Base-by-base conservation (phyloP, 768 basidiomycete genomes). In the Calocybe cyanea region DNA sequence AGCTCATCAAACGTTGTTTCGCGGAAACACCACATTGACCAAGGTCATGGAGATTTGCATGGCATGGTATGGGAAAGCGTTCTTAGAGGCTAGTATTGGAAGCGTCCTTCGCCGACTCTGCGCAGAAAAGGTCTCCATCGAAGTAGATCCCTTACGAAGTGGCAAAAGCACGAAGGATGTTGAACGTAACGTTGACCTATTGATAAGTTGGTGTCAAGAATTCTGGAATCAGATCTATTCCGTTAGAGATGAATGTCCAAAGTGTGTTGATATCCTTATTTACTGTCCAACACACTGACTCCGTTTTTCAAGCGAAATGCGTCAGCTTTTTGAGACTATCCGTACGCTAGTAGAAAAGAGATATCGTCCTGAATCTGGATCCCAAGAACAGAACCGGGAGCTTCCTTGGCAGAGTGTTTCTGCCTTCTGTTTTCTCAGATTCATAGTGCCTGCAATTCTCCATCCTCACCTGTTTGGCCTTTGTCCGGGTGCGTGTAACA, bases 401-500 rank as follows among this genome's bases (percentile, higher is more conserved):
- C 65, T 90, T 24, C 86, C 80, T 25, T 82, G 79, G 76, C 90
- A 92, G 60, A 83, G 85, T 55, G 87, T 94, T 34, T 89, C 87
- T 28, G 91, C 92, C 1, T 93, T 94, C 60, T 81, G 87, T 60
- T 94, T 93, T 65, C 74, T 94, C 34, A 79, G 92, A 33, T 92
- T 93, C 63, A 85, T 94, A 49, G 87, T 90, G 19, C 92, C 92
- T 25, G 92, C 87, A 18, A 87, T 94, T 46, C 73, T 93, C n/a
- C 80, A 89, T 60, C 92, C 92, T 1, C 87, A 92, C 63, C 65
- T 91, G 4, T 93, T 89, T 58, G 83, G 87, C 19, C 69, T 94
- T 41, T 82, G 72, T 53, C 79, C 81, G 60, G 89, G 89, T 87
- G 61, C 24, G 68, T 7, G 25, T n/a, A 21, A n/a, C n/a, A n/a